Evolutionary conservation across 495 filamentous ascomycete genomes (phyloP), one percentile per base, ranked within the genome.

Genomic region (Neurospora sp.): DNA sequence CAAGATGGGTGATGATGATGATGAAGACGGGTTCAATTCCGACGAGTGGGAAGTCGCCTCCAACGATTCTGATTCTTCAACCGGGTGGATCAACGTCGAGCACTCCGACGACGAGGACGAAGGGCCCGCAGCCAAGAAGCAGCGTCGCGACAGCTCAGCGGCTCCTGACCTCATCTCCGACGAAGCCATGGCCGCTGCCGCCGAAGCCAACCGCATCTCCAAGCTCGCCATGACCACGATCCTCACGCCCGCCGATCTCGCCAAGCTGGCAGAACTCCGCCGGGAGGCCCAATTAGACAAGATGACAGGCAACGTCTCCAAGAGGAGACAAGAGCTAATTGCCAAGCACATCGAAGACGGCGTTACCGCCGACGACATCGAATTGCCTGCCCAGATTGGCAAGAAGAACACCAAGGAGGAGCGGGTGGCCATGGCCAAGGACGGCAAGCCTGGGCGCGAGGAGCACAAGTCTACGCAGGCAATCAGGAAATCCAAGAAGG

Each of bases 191-290:
- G 82, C 82, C 37, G 81, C 82, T 22, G 82, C 83, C 39, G 80
- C 79, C 35, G 85, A 85, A 41, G 70, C 73, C 37, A 76, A 76
- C 44, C 66, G 79, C 40, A 79, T 83, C n/a, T 76, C 81, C 4
- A 92, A 87, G 70, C 84, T 97, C 39, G 93, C 92, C n/a, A 96
- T 92, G 0, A 95, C 92, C 5, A 88, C 90, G 53, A 93, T 98
- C 72, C 89, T 98, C 71, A 98, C 94, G 0, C 94, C 94, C 0
- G 93, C 94, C 59, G 94, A 98, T 83, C 88, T 97, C 35, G 89
- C 91, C 72, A 98, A 99, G 79, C 90, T 99, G 27, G 89, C 92
- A 73, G 96, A 98, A 82, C 89, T 99, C 16, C 91, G 90, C 40
- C 83, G 90, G 16, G 83, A 91, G 73, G 91, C 94, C 71, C 87